A percentile compares a stretch with the other conserved stretches of the same genome.
phyloP scores from a whole-genome alignment of 257 asterid species.

The Fraxinus excelsior region DNA sequence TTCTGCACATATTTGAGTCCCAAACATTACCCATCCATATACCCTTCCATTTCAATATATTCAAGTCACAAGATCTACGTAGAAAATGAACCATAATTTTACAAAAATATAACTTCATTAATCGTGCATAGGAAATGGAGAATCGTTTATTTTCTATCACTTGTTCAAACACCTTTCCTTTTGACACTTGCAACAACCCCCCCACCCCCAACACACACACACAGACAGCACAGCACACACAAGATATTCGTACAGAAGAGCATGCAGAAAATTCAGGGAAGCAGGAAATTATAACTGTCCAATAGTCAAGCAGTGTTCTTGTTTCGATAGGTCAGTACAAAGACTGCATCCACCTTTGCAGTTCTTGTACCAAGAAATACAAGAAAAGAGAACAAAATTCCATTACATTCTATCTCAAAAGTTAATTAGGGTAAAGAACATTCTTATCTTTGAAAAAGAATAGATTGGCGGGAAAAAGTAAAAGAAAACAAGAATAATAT shows the following conservation, averaged over 20 bases:
- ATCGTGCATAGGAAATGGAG: neutral
- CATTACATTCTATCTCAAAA: neutral
- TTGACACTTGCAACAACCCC: neutral
- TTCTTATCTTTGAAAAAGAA: neutral
- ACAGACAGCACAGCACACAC: neutral
- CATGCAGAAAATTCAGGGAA: no score
- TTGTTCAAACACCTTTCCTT: neutral
- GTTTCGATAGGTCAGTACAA: neutral
- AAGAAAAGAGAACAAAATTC: neutral
- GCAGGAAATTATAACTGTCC: neutral
- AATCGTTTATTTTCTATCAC: neutral
- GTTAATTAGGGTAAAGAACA: neutral
- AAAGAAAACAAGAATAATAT: neutral
- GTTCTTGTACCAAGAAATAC: neutral
- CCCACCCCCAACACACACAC: neutral
- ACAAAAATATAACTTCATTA: no score
- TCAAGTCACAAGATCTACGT: neutral
- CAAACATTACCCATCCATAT: neutral
- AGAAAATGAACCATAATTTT: neutral
- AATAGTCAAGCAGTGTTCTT: neutral
- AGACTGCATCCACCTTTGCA: neutral
- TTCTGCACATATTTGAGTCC: neutral
- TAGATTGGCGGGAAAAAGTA: neutral
- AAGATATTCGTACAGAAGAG: neutral
- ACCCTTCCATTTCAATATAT: neutral